phyloP scores from a whole-genome alignment of 2,329 filamentous ascomycete species.

The Emericellopsis atlantica region DNA sequence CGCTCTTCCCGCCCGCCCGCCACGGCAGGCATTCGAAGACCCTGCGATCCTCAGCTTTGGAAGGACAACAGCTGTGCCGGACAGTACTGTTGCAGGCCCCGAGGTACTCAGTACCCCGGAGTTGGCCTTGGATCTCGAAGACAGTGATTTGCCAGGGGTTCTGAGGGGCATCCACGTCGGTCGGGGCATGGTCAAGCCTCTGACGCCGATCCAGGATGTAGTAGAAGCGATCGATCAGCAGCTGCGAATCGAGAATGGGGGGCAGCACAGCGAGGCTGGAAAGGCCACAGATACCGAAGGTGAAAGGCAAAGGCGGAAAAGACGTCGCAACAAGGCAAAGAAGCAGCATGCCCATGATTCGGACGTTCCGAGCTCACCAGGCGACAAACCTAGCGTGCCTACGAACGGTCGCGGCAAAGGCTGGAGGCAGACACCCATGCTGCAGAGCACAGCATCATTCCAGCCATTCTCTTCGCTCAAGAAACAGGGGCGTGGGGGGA shows the following conservation, averaged over 20 bases:
- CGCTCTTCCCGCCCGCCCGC: conserved; percentile 11
- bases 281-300: conserved; percentile 1
- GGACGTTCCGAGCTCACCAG: conserved; percentile 2
- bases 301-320: conserved; percentile 1
- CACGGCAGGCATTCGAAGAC: conserved; percentile 49
- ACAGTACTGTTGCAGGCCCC: background rate
- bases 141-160: background rate
- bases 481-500: conserved; percentile 35
- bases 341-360: conserved; percentile 14
- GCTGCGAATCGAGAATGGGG: background rate
- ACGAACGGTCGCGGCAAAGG: conserved; percentile 32
- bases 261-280: background rate
- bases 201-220: conserved; percentile 2
- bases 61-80: conserved; percentile 14
- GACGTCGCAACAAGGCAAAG: conserved; percentile 2
- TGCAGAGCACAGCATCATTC: conserved; percentile 48
- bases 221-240: background rate
- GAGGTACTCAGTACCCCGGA: background rate
- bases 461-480: conserved; percentile 51
- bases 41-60: conserved; percentile 69
- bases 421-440: conserved; percentile 47
- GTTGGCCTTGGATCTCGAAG: background rate
- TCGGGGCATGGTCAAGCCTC: conserved; percentile 1
- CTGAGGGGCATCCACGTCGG: conserved; percentile 2
- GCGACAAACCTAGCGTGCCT: background rate